phyloP scores from a whole-genome alignment of 257 asterid genomes.

The Solanum sparsipilum region DNA sequence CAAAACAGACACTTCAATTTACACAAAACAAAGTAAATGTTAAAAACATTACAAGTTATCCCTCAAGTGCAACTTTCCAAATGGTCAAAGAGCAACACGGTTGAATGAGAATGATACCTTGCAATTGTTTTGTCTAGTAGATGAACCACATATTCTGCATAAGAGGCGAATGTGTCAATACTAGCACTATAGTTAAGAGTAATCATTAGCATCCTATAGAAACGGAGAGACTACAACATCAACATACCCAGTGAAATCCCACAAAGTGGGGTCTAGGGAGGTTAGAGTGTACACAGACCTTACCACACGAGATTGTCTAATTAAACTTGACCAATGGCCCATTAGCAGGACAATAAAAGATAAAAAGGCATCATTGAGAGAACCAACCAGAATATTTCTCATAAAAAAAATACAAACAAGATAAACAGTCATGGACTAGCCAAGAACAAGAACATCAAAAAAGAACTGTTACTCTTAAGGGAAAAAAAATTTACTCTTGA shows the following conservation, averaged over 20 bases:
- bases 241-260: too few relatives aligned
- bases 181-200: not conserved
- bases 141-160: slow-evolving; percentile 73
- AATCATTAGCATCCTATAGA: not conserved
- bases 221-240: not conserved
- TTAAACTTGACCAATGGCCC: not conserved
- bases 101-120: slow-evolving; percentile 31
- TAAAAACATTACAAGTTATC: too few relatives aligned
- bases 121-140: slow-evolving; percentile 74
- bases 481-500: slow-evolving; percentile 45
- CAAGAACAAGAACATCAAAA: not conserved
- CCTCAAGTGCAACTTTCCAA: too few relatives aligned
- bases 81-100: not conserved
- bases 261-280: too few relatives aligned
- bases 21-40: too few relatives aligned
- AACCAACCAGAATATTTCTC: not conserved
- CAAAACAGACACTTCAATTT: too few relatives aligned
- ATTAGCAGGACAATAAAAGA: not conserved
- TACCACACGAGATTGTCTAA: too few relatives aligned
- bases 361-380: not conserved
- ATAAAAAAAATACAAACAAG: not conserved
- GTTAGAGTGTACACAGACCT: too few relatives aligned
- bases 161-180: not conserved
- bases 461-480: not conserved
- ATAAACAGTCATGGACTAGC: not conserved